Evolutionary conservation across 2,329 filamentous ascomycete species (phyloP).

Genomic region (Harringtonia aguacate): DNA sequence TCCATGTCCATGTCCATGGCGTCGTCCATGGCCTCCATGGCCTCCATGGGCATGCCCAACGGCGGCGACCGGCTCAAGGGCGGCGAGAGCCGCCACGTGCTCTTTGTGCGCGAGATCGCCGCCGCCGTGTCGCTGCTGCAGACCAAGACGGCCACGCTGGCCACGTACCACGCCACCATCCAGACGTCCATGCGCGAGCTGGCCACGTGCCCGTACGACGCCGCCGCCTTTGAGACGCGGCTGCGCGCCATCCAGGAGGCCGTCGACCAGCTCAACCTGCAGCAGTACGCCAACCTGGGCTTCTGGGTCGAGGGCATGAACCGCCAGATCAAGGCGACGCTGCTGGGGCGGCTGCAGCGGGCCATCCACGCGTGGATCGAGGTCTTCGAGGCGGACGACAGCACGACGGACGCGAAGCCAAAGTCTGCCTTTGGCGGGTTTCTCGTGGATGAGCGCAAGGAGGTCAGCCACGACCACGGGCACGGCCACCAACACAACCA

Average conservation of each 20-base stretch:
- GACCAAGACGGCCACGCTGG: slow-evolving; percentile 70
- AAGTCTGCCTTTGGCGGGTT: slow-evolving; percentile 8
- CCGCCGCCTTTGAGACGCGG: slow-evolving; percentile 66
- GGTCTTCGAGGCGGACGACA: slow-evolving; percentile 58
- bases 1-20: too few relatives aligned
- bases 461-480: slow-evolving; percentile 4
- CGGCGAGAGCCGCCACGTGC: slow-evolving; percentile 84
- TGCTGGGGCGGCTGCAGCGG: slow-evolving; percentile 71
- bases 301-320: slow-evolving; percentile 89
- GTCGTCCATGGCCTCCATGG: too few relatives aligned
- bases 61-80: slow-evolving; percentile 42
- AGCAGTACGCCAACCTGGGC: slow-evolving; percentile 87
- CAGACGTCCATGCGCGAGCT: slow-evolving; percentile 78
- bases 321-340: slow-evolving; percentile 65
- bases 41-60: slow-evolving; percentile 47
- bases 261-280: slow-evolving; percentile 91
- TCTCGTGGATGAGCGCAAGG: not conserved
- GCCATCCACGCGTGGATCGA: slow-evolving; percentile 82
- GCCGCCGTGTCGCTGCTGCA: slow-evolving; percentile 80
- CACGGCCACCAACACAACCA: slow-evolving; percentile 24
- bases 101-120: slow-evolving; percentile 92
- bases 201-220: slow-evolving; percentile 72
- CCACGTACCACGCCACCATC: slow-evolving; percentile 66
- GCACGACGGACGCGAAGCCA: slow-evolving; percentile 24
- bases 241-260: slow-evolving; percentile 81